phyloP scores from a whole-genome alignment of 345 rosid genomes.

The Chamaenerion angustifolium region DNA sequence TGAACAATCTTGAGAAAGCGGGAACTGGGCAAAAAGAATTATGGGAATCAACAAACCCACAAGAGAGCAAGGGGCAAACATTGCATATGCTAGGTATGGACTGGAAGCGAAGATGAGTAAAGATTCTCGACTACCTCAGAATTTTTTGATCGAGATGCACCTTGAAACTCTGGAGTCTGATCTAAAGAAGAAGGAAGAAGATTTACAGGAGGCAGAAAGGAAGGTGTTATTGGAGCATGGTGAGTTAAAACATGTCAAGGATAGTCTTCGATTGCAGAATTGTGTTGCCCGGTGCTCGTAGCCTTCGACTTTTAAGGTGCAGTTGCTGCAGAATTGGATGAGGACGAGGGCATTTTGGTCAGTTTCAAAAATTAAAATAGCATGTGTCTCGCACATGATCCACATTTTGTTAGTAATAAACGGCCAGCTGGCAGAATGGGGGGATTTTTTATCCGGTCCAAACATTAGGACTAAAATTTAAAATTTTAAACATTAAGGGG shows the following conservation, averaged over 20 bases:
- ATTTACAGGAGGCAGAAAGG: constrained; percentile 40
- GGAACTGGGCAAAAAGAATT: constrained; percentile 30
- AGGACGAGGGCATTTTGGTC: too few species aligned
- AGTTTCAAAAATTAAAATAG: too few species aligned
- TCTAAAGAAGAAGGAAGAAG: too few species aligned
- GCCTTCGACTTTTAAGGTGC: too few species aligned
- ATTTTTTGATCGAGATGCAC: constrained; percentile 15
- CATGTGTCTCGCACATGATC: too few species aligned
- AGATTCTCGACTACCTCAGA: constrained; percentile 18
- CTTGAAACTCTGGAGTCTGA: constrained; percentile 36
- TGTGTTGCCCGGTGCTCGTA: too few species aligned
- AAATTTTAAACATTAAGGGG: too few species aligned
- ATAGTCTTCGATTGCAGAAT: constrained; percentile 40
- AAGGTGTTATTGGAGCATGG: constrained; percentile 37
- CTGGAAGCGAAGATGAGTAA: constrained; percentile 34
- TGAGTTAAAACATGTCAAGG: constrained; percentile 33
- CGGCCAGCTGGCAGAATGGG: too few species aligned
- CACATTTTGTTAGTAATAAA: too few species aligned
- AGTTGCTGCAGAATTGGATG: too few species aligned
- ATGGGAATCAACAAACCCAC: constrained; percentile 72
- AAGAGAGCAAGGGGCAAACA: constrained; percentile 78
- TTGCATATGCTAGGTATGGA: constrained; percentile 68
- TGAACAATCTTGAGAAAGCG: constrained; percentile 49
- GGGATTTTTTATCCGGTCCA: too few species aligned
- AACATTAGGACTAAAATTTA: too few species aligned